A percentile compares a stretch with the other conserved stretches of the same genome.
These are phyloP conservation scores for Hydrangea macrophylla DNA, from an alignment of 148 eudicot genomes.

Conservation along the genomic window DNA sequence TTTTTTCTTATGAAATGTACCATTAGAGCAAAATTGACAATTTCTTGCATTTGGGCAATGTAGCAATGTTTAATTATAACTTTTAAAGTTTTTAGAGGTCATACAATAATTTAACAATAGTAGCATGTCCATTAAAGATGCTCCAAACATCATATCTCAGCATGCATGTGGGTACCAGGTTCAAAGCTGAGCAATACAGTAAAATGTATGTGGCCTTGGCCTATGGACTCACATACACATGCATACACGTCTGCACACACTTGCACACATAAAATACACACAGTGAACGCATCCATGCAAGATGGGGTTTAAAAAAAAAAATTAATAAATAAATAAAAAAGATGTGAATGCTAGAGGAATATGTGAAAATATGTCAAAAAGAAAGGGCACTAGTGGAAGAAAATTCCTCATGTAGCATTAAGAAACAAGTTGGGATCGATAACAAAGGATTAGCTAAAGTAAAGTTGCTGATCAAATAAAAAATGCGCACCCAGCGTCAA, in stretches of 20 bases:
- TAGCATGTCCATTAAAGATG: too few relatives aligned
- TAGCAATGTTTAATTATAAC: too few relatives aligned
- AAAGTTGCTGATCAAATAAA: background rate
- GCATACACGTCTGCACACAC: background rate
- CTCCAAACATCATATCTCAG: background rate
- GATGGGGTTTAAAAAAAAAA: too few relatives aligned
- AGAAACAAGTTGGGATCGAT: constrained; percentile 9
- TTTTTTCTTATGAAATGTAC: too few relatives aligned
- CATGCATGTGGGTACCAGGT: background rate
- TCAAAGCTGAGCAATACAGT: background rate
- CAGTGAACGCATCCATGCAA: constrained; percentile 16
- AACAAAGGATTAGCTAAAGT: background rate
- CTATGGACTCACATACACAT: too few relatives aligned
- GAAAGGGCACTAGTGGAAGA: constrained; percentile 5
- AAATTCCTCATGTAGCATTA: constrained; percentile 9
- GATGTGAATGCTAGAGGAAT: constrained; percentile 13
- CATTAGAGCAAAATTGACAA: too few relatives aligned
- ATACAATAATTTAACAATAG: too few relatives aligned
- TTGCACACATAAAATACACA: background rate
- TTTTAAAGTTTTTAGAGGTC: too few relatives aligned
- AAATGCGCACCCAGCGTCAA: constrained; percentile 23
- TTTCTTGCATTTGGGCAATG: too few relatives aligned
- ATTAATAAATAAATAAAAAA: constrained; percentile 16
- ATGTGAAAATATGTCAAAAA: constrained; percentile 13
- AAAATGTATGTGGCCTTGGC: too few relatives aligned